Percentiles rank a stretch among this genome's conserved stretches.
Evolutionary conservation across 352 stramenopile genomes (phyloP).

Genomic region (Nothophytophthora sp.): DNA sequence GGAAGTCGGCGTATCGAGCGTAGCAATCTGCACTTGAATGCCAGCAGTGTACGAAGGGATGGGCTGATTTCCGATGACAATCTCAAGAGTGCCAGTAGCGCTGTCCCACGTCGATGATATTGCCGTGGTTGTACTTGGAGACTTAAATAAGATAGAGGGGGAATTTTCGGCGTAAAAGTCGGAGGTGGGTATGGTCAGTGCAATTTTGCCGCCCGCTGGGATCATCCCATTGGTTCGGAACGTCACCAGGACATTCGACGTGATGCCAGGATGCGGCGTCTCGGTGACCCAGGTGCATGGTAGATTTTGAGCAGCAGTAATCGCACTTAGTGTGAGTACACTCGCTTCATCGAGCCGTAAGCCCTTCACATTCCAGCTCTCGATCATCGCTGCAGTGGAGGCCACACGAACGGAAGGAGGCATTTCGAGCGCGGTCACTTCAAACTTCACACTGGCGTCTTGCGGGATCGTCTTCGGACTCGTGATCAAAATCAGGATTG

Average conservation of each 20-base stretch:
- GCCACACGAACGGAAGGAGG: slow-evolving; percentile 40
- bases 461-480: slow-evolving; percentile 28
- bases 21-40: slow-evolving; percentile 37
- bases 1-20: slow-evolving; percentile 42
- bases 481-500: slow-evolving; percentile 41
- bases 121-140: slow-evolving; percentile 13
- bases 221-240: slow-evolving; percentile 52
- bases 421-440: slow-evolving; percentile 45
- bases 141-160: slow-evolving; percentile 27
- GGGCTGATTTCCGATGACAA: slow-evolving; percentile 15
- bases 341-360: slow-evolving; percentile 43
- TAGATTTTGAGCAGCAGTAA: slow-evolving; percentile 42
- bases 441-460: slow-evolving; percentile 27
- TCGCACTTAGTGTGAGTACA: slow-evolving; percentile 25
- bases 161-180: slow-evolving; percentile 40
- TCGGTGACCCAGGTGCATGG: slow-evolving; percentile 35
- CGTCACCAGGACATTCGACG: slow-evolving; percentile 37
- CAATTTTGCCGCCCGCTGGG: slow-evolving; percentile 37
- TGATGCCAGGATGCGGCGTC: slow-evolving; percentile 48
- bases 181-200: slow-evolving; percentile 27
- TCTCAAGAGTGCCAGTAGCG: slow-evolving; percentile 7
- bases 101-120: slow-evolving; percentile 30
- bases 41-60: slow-evolving; percentile 34
- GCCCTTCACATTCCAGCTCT: slow-evolving; percentile 44
- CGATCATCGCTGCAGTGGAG: slow-evolving; percentile 31